These are phyloP conservation scores for Saururus chinensis DNA, from an alignment of 164 flowering plant genomes.

Conservation along the genomic window DNA sequence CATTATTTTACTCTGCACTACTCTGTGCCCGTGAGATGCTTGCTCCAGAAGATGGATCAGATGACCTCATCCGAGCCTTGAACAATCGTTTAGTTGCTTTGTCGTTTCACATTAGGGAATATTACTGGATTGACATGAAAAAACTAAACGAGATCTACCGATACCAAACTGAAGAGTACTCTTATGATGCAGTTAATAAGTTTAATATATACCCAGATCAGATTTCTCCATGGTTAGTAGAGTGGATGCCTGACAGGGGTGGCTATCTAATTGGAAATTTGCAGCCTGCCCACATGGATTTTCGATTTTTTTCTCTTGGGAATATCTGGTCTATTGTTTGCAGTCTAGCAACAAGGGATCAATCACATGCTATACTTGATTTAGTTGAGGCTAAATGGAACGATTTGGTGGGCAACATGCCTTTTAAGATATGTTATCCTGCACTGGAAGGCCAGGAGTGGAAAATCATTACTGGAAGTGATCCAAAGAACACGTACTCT, in stretches of 20 bases:
- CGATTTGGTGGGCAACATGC: slow-evolving; percentile 77
- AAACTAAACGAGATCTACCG: slow-evolving; percentile 80
- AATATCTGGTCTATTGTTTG: slow-evolving; percentile 74
- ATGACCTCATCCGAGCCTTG: slow-evolving; percentile 64
- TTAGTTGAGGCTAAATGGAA: slow-evolving; percentile 78
- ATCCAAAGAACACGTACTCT: slow-evolving; percentile 86
- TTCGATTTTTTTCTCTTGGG: slow-evolving; percentile 91
- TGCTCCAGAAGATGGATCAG: slow-evolving; percentile 66
- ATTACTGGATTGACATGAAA: slow-evolving; percentile 80
- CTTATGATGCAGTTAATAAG: slow-evolving; percentile 89
- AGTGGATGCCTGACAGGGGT: slow-evolving; percentile 77
- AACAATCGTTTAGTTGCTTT: slow-evolving; percentile 74
- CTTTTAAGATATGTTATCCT: slow-evolving; percentile 83
- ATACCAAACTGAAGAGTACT: slow-evolving; percentile 89
- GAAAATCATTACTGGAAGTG: slow-evolving; percentile 82
- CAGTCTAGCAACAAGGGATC: slow-evolving; percentile 64
- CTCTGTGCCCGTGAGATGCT: slow-evolving; percentile 89
- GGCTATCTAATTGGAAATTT: slow-evolving; percentile 88
- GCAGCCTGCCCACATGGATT: slow-evolving; percentile 96
- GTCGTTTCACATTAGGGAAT: slow-evolving; percentile 83
- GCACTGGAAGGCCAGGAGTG: slow-evolving; percentile 85
- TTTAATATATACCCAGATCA: slow-evolving; percentile 93
- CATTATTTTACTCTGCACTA: slow-evolving; percentile 78
- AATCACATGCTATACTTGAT: slow-evolving; percentile 84
- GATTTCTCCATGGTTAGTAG: slow-evolving; percentile 79